phyloP scores from a whole-genome alignment of 177 flowering plant species.

The Vitis hybrid region DNA sequence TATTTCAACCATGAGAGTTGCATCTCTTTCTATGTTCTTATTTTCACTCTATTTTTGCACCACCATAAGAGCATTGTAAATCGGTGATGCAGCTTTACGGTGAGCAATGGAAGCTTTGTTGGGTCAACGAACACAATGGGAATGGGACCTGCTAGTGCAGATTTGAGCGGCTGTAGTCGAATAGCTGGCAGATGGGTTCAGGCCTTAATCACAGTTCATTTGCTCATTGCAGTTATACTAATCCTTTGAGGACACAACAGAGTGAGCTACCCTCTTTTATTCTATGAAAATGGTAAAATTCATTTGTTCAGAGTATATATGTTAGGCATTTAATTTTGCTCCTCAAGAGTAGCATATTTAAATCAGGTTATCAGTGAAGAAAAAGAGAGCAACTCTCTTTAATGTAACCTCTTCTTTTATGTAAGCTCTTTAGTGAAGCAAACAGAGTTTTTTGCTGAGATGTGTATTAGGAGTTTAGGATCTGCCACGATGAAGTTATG shows the following conservation, averaged over 20 bases:
- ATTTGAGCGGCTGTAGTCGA: slow-evolving; percentile 20
- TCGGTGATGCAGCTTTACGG: slow-evolving; percentile 30
- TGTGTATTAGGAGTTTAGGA: neutral
- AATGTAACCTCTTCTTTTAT: neutral
- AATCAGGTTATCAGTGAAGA: neutral
- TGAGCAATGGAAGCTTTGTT: slow-evolving; percentile 28
- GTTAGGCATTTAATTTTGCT: too few species aligned
- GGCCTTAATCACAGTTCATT: slow-evolving; percentile 1
- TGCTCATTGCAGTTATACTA: slow-evolving; percentile 4
- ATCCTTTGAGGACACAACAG: neutral
- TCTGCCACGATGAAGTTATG: neutral
- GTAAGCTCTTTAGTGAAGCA: neutral
- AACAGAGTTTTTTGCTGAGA: neutral
- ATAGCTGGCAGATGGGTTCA: slow-evolving; percentile 10
- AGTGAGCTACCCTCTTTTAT: neutral
- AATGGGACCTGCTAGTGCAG: slow-evolving; percentile 16
- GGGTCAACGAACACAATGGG: slow-evolving; percentile 19
- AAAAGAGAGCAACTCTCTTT: neutral
- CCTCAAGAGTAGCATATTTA: neutral
- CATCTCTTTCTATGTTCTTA: neutral
- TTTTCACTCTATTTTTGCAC: neutral
- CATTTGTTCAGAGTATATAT: too few species aligned
- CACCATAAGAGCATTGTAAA: neutral
- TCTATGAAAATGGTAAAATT: too few species aligned
- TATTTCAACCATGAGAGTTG: slow-evolving; percentile 5